Conservation (phyloP, 1,284 basidiomycete species). For the Cutaneotrichosporon cyanovorans region DNA sequence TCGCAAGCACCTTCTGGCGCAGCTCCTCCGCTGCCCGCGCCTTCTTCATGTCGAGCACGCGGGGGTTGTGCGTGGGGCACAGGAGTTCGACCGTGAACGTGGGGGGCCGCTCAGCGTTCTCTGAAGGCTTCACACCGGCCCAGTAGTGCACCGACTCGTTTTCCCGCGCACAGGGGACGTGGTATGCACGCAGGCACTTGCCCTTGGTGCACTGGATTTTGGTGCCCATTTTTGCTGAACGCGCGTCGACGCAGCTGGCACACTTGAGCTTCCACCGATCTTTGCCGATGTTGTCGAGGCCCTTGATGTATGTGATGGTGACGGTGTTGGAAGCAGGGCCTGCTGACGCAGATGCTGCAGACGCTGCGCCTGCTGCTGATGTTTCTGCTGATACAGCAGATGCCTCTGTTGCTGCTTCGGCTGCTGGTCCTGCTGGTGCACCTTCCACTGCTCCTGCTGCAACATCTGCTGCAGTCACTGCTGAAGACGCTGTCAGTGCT, state of each 20-base stretch:
- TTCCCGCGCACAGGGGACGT: conserved; percentile 72
- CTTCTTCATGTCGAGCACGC: conserved; percentile 54
- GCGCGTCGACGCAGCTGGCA: conserved; percentile 63
- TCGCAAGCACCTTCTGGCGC: conserved; percentile 54
- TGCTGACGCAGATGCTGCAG: too few species aligned
- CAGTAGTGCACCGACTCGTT: conserved; percentile 22
- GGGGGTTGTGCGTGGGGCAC: conserved; percentile 75
- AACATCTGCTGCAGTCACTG: too few species aligned
- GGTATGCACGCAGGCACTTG: conserved; percentile 86
- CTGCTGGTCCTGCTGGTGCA: too few species aligned
- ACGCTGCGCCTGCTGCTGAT: too few species aligned
- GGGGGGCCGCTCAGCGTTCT: not conserved
- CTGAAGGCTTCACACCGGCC: conserved; percentile 16
- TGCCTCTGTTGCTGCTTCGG: too few species aligned
- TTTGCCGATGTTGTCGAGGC: conserved; percentile 74
- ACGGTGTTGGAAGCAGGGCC: too few species aligned
- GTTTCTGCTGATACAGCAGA: too few species aligned
- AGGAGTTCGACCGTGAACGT: conserved; percentile 59
- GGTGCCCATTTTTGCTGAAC: conserved; percentile 67
- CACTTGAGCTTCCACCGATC: conserved; percentile 95
- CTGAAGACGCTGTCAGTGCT: too few species aligned
- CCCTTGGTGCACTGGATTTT: conserved; percentile 88
- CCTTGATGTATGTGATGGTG: conserved; percentile 53
- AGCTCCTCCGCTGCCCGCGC: conserved; percentile 55
- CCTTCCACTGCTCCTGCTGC: too few species aligned